phyloP scores from a whole-genome alignment of 345 rosid genomes.

The Eutrema japonicum region DNA sequence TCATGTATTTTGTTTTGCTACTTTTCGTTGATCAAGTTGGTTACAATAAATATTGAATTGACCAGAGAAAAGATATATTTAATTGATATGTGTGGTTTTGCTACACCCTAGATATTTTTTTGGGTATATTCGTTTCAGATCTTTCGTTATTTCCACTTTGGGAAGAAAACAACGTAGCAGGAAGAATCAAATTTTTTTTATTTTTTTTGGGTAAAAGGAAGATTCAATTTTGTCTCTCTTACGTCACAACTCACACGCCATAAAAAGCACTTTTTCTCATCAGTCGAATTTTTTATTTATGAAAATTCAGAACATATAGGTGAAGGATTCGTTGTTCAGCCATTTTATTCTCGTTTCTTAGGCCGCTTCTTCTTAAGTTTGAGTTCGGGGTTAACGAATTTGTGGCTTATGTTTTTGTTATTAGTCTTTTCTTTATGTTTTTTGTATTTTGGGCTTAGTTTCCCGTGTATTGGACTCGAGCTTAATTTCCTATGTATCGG shows the following conservation, averaged over 20 bases:
- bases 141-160: constrained; percentile 31
- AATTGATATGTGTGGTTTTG: constrained; percentile 21
- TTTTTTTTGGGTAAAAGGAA: neutral
- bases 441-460: too few relatives aligned
- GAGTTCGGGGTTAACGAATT: too few relatives aligned
- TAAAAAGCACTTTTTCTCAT: neutral
- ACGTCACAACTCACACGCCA: constrained; percentile 3
- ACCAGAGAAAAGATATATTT: neutral
- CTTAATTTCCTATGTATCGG: too few relatives aligned
- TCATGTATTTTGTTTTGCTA: neutral
- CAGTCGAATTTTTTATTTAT: neutral
- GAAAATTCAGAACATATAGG: neutral
- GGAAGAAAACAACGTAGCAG: constrained; percentile 29
- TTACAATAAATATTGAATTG: neutral
- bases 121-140: neutral
- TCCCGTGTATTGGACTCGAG: too few relatives aligned
- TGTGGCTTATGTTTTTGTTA: too few relatives aligned
- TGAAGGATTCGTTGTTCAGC: neutral
- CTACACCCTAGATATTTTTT: constrained; percentile 20
- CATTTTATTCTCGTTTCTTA: too few relatives aligned
- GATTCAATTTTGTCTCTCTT: constrained; percentile 16
- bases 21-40: neutral
- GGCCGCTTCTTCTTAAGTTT: too few relatives aligned
- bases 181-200: neutral
- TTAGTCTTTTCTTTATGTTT: too few relatives aligned